These are phyloP conservation scores for Salvia rosmarinus DNA, from an alignment of 257 asterid species.

Conservation along the genomic window DNA sequence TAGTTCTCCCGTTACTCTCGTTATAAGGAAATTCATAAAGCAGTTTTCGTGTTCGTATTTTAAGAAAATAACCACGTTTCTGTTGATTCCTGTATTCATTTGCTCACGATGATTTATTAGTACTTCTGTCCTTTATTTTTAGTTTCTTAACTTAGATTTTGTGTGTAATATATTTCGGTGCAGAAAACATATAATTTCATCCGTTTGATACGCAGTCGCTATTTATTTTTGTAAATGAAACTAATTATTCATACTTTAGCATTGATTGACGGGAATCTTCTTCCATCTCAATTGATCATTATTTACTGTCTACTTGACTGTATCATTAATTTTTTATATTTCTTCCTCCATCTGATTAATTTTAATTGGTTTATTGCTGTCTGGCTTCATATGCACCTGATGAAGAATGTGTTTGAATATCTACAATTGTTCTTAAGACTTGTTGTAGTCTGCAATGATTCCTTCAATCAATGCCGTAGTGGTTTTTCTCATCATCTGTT, in stretches of 20 bases:
- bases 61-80: neutral
- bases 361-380: too few species aligned
- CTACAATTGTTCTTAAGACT: neutral
- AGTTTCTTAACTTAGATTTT: too few species aligned
- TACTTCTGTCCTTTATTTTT: neutral
- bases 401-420: neutral
- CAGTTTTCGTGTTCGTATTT: neutral
- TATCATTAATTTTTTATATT: too few species aligned
- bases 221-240: neutral
- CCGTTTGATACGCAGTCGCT: neutral
- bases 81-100: neutral
- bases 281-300: too few species aligned
- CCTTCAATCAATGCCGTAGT: neutral
- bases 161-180: too few species aligned
- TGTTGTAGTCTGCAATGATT: neutral
- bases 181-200: too few species aligned
- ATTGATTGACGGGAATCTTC: too few species aligned
- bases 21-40: neutral
- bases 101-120: neutral
- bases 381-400: neutral
- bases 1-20: neutral
- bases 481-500: neutral
- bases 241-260: too few species aligned
- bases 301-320: too few species aligned
- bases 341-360: too few species aligned